These are phyloP conservation scores for Rhizopogon vinicolor DNA, from an alignment of 768 basidiomycete species.

Conservation along the genomic window DNA sequence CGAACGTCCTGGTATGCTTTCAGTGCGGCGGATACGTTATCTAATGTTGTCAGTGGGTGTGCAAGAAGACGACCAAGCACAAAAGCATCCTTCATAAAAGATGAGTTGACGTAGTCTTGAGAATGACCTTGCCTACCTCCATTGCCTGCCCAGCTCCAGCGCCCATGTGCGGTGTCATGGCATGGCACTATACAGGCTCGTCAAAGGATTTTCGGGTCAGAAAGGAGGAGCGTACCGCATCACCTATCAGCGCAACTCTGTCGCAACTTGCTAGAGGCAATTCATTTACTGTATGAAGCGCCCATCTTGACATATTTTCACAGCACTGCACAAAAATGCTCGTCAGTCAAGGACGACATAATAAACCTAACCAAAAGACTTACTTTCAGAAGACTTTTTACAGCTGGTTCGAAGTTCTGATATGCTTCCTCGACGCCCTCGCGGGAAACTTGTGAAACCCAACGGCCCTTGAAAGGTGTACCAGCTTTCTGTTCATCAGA, in stretches of 20 bases:
- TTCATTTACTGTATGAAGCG: slow-evolving; percentile 33
- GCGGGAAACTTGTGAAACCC: slow-evolving; percentile 16
- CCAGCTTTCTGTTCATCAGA: slow-evolving; percentile 24
- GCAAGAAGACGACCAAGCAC: slow-evolving; percentile 15
- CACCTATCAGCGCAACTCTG: slow-evolving; percentile 40
- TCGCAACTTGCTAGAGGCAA: slow-evolving; percentile 31
- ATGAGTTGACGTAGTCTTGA: background rate
- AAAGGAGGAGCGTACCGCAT: slow-evolving; percentile 29
- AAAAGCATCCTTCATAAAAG: slow-evolving; percentile 13
- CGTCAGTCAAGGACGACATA: background rate
- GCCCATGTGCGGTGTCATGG: slow-evolving; percentile 8
- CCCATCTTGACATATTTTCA: slow-evolving; percentile 33
- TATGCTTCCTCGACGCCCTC: slow-evolving; percentile 24
- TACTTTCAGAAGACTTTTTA: slow-evolving; percentile 21
- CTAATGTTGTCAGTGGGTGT: slow-evolving; percentile 4
- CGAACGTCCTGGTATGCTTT: slow-evolving; percentile 14
- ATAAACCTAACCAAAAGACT: background rate
- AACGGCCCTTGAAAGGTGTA: slow-evolving; percentile 21
- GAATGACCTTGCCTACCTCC: slow-evolving; percentile 1
- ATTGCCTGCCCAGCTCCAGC: slow-evolving; percentile 11
- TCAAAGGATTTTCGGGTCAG: background rate
- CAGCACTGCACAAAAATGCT: slow-evolving; percentile 21
- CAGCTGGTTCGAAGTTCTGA: slow-evolving; percentile 30
- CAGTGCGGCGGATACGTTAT: slow-evolving; percentile 8
- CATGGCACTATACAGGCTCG: slow-evolving; percentile 2